Conservation (phyloP, 2,329 filamentous ascomycete genomes). For the Colletotrichum sp. region DNA sequence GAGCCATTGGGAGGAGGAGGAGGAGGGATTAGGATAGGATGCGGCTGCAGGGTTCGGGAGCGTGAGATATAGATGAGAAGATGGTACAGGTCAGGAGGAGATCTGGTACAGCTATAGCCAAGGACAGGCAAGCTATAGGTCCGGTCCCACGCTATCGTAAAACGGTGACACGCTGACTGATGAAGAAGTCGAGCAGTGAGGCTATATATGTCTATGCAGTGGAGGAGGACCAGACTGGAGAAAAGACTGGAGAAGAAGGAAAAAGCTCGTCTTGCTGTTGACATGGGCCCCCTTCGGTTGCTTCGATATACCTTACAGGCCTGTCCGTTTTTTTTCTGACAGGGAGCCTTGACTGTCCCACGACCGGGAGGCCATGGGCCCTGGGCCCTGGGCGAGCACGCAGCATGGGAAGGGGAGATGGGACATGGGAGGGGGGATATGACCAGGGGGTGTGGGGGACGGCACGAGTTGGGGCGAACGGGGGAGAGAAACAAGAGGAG, state of each 20-base stretch:
- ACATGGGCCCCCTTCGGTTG: slow-evolving; percentile 13
- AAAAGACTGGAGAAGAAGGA: slow-evolving; percentile 6
- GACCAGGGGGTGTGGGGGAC: slow-evolving; percentile 2
- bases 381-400: slow-evolving; percentile 15
- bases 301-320: slow-evolving; percentile 12
- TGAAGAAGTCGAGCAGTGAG: slow-evolving; percentile 23
- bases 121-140: slow-evolving; percentile 20
- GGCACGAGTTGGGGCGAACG: slow-evolving; percentile 20
- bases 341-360: slow-evolving; percentile 20
- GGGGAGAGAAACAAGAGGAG: neutral
- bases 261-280: slow-evolving; percentile 19
- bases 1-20: slow-evolving; percentile 55
- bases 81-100: slow-evolving; percentile 16
- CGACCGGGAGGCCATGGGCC: slow-evolving; percentile 13
- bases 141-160: slow-evolving; percentile 19
- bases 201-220: slow-evolving; percentile 26
- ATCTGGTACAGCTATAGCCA: slow-evolving; percentile 24
- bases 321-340: slow-evolving; percentile 20
- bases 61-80: slow-evolving; percentile 14
- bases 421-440: slow-evolving; percentile 26
- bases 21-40: neutral
- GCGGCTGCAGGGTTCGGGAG: slow-evolving; percentile 11
- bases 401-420: slow-evolving; percentile 33
- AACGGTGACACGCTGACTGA: slow-evolving; percentile 6
- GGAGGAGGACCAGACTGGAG: slow-evolving; percentile 11